These are phyloP conservation scores for Spirogloea muscicola DNA, from an alignment of 139 green algal species.

Conservation along the genomic window DNA sequence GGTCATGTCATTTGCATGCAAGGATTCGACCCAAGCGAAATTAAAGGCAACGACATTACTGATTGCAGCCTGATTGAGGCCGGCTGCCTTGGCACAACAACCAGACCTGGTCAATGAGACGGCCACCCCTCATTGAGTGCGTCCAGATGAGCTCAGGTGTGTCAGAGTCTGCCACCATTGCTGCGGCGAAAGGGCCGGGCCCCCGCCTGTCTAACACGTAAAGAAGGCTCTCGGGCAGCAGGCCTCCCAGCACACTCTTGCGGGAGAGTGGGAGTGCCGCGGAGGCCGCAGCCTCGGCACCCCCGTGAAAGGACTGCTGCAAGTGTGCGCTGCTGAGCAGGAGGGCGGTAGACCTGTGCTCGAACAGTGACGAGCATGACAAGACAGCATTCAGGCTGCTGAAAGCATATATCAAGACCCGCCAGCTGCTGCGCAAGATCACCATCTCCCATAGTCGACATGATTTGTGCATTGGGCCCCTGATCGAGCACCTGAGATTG, in stretches of 20 bases:
- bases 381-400: too few species aligned
- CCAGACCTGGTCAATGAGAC: constrained; percentile 65
- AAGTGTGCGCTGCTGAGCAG: constrained; percentile 56
- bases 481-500: constrained; percentile 74
- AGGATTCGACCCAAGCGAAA: too few species aligned
- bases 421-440: too few species aligned
- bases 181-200: constrained; percentile 64
- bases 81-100: too few species aligned
- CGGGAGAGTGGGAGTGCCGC: constrained; percentile 50
- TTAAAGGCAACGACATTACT: too few species aligned
- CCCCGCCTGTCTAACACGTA: constrained; percentile 68
- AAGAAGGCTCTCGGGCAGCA: constrained; percentile 87
- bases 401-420: too few species aligned
- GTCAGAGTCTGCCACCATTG: constrained; percentile 74
- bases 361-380: too few species aligned
- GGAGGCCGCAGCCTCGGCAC: not conserved
- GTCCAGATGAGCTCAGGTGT: constrained; percentile 93
- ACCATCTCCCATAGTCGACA: too few species aligned
- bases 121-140: constrained; percentile 71
- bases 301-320: constrained; percentile 47
- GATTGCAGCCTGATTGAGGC: too few species aligned
- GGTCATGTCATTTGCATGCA: too few species aligned
- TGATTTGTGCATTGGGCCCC: too few species aligned
- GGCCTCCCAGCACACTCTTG: constrained; percentile 72
- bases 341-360: constrained; percentile 62